Evolutionary conservation across 2,329 filamentous ascomycete genomes (phyloP).

Genomic region (Xylariaceae sp.): DNA sequence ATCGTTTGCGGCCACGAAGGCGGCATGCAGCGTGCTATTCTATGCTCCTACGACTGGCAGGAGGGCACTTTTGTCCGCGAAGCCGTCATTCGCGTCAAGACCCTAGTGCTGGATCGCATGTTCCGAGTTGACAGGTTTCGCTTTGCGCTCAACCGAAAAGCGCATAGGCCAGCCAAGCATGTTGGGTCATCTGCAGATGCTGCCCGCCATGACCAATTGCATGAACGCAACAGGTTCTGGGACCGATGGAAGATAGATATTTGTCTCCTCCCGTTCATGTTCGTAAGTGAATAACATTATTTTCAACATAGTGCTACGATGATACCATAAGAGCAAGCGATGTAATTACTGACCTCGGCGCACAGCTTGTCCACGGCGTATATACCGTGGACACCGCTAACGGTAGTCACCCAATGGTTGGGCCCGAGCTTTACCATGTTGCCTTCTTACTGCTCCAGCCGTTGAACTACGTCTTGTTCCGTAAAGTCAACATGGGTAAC

Average conservation of each 20-base stretch:
- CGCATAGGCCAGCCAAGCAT: not conserved
- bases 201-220: not conserved
- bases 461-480: not conserved
- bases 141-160: conserved; percentile 9
- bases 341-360: too few relatives aligned
- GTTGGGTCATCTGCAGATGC: not conserved
- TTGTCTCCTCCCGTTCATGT: not conserved
- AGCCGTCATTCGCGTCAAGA: conserved; percentile 14
- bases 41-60: conserved; percentile 18
- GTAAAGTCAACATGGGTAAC: not conserved
- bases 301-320: too few relatives aligned
- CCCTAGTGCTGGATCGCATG: conserved; percentile 13
- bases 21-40: conserved; percentile 22
- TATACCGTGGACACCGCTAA: too few relatives aligned
- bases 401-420: too few relatives aligned
- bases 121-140: conserved; percentile 15
- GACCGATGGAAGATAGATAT: not conserved
- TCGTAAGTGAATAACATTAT: not conserved
- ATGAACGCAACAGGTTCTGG: not conserved
- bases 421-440: too few relatives aligned
- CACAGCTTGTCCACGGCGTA: too few relatives aligned
- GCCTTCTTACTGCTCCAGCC: not conserved
- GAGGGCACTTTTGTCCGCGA: conserved; percentile 8
- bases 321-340: too few relatives aligned
- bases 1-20: conserved; percentile 16